Evolutionary conservation across 805 yeast genomes (phyloP).

Genomic region (Yamadazyma scolyti): DNA sequence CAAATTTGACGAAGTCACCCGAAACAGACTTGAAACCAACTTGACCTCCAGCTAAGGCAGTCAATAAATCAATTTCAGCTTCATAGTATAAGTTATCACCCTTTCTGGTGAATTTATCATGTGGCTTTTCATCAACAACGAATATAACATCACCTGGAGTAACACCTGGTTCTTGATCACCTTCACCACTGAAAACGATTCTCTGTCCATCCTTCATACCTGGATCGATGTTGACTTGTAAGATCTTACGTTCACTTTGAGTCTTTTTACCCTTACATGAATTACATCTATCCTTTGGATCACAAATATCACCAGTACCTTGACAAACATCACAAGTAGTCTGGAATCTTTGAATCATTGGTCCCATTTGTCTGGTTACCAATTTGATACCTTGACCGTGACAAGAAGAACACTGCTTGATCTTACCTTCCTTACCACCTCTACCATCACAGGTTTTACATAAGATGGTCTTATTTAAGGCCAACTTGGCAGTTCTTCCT

Average conservation of each 20-base stretch:
- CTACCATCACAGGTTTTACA: slow-evolving; percentile 90
- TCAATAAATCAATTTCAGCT: slow-evolving; percentile 84
- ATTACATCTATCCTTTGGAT: slow-evolving; percentile 84
- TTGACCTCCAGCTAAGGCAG: slow-evolving; percentile 96
- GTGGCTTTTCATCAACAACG: slow-evolving; percentile 86
- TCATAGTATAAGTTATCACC: slow-evolving; percentile 84
- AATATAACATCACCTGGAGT: slow-evolving; percentile 97
- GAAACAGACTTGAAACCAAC: slow-evolving; percentile 84
- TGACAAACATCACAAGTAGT: slow-evolving; percentile 87
- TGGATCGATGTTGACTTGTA: slow-evolving; percentile 92
- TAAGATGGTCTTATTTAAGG: slow-evolving; percentile 84
- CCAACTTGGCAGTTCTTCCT: slow-evolving; percentile 92
- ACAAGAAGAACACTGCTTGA: slow-evolving; percentile 83
- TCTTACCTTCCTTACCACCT: slow-evolving; percentile 93
- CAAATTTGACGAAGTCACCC: slow-evolving; percentile 85
- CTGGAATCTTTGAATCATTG: slow-evolving; percentile 97
- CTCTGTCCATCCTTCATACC: slow-evolving; percentile 96
- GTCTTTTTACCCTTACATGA: slow-evolving; percentile 88
- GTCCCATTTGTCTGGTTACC: slow-evolving; percentile 98
- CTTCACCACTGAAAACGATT: slow-evolving; percentile 90
- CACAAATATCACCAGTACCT: slow-evolving; percentile 87
- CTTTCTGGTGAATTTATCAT: slow-evolving; percentile 76
- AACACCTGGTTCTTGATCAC: slow-evolving; percentile 93
- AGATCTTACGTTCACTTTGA: slow-evolving; percentile 79
- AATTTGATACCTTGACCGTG: slow-evolving; percentile 89